Base-by-base conservation (phyloP, 306 rosid species). In the Mimosa pudica region DNA sequence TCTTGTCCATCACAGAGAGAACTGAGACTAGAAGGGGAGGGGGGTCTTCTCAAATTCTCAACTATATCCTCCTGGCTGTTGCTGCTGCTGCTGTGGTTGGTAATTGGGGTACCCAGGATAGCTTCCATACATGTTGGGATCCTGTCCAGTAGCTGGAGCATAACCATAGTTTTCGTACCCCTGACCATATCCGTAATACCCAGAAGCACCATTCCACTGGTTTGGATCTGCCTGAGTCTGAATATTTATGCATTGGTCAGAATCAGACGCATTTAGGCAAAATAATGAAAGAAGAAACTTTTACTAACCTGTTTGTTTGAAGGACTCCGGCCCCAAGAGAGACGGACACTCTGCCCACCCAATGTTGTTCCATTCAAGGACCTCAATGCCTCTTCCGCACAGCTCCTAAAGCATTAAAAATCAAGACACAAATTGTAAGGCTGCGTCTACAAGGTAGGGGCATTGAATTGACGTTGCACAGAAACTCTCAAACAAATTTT, bases 281-380 rank as follows among this genome's bases (percentile, higher is more conserved):
- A 69, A 44, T 61, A 69, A 51, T 11, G 33, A 16, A 66, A 54
- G 4, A 2, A 14, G 4, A 45, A 32, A 65, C 13, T 13, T 7
- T 12, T 38, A 5, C 5, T 18, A 70, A 93, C 99, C 98, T 90
- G 98, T 83, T 95, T 95, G 89, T 91, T 95, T 51, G 99, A 64
- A 84, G 97, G 99, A 79, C 97, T 95, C 16, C 97, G 99, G 46
- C 99, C 99, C 99, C 99, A 95, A 60, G 99, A 92, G 65, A 95
- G 96, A 14, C 99, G 90, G 33, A 95, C 93, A 63, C 81, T 95
- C 80, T 92, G 98, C 75, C 96, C 98, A 63, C 99, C 99, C 81
- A 95, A 60, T 44, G 42, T 78, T 0, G 92, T 86, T 77, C 97
- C 97, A 80, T 92, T 91, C 33, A 95, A 73, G 41, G 69, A 9